Base-by-base conservation (phyloP, 345 rosid species). In the Microthlaspi erraticum region DNA sequence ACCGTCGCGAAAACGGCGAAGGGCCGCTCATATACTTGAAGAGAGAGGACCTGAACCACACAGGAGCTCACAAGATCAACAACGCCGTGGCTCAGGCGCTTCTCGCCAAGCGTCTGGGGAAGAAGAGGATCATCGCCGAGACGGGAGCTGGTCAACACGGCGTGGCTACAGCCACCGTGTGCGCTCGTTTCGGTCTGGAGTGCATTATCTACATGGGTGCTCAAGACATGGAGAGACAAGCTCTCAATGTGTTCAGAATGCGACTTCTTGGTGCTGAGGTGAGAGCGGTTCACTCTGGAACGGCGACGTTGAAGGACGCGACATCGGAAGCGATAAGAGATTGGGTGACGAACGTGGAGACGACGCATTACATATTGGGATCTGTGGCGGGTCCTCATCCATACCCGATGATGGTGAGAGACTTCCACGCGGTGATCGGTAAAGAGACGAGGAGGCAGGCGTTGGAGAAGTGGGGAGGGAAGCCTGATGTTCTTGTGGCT, bases 301-400 rank as follows among this genome's bases (percentile, higher is more conserved):
- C 93, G 10, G 91, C 89, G 6, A 86, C 91, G 3, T 66, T 84
- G 71, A 88, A 84, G 78, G 94, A 88, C 64, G 94, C 91, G 6
- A 86, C 89, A 10, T 88, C 89, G 0, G 86, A 86, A 77, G 87
- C 93, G 1, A 88, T 91, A 63, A 73, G 96, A 44, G 99, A 94
- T 52, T 94, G 93, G 99, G 99, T 91, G 79, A 88, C 96, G 6
- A 91, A 91, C 45, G 90, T 94, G 38, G 98, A 94, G 79, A 83
- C 93, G 12, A 94, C 95, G n/a, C 96, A 91, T 84, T 94, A 94
- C 77, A 91, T 89, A 67, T 78, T 89, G 64, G 99, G 99, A 48
- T 89, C 97, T 48, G 98, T 89, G 33, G 99, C 93, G 0, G 98
- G 99, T 67, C 99, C 98, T 53, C 98, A 95, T 79, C 99, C 99